phyloP scores from a whole-genome alignment of 208 protist species.

The Blechomonas ayalai region DNA sequence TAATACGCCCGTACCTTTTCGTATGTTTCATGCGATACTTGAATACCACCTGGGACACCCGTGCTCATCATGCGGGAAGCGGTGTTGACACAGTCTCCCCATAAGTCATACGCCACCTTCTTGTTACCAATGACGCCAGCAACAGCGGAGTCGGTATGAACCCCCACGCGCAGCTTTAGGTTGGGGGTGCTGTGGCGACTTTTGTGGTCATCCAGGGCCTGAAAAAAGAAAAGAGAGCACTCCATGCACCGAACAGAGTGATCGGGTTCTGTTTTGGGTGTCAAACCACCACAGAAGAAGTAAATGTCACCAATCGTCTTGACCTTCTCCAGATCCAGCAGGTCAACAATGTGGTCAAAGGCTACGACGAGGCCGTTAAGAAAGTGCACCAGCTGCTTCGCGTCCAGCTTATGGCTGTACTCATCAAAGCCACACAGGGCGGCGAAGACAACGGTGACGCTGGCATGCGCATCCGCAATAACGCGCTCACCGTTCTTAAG shows the following conservation, averaged over 20 bases:
- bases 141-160: slow-evolving; percentile 30
- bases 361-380: slow-evolving; percentile 30
- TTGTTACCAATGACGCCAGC: slow-evolving; percentile 42
- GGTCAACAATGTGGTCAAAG: slow-evolving; percentile 37
- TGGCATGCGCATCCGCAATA: slow-evolving; percentile 28
- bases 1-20: slow-evolving; percentile 16
- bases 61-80: slow-evolving; percentile 30
- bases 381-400: slow-evolving; percentile 23
- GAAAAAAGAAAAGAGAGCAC: slow-evolving; percentile 24
- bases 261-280: slow-evolving; percentile 21
- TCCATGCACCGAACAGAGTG: slow-evolving; percentile 28
- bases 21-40: slow-evolving; percentile 24
- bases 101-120: slow-evolving; percentile 48
- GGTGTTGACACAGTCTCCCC: slow-evolving; percentile 42
- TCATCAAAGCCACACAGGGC: slow-evolving; percentile 35
- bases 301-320: slow-evolving; percentile 54
- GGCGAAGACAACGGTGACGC: slow-evolving; percentile 35
- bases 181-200: slow-evolving; percentile 22
- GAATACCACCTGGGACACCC: slow-evolving; percentile 24
- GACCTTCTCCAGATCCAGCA: slow-evolving; percentile 43
- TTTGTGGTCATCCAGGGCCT: slow-evolving; percentile 28
- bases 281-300: slow-evolving; percentile 38
- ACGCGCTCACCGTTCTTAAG: slow-evolving; percentile 39
- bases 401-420: slow-evolving; percentile 8
- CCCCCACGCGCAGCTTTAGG: slow-evolving; percentile 15